These are phyloP conservation scores for Intubia oerlemansii DNA, from an alignment of 2,329 filamentous ascomycete genomes.

Conservation along the genomic window DNA sequence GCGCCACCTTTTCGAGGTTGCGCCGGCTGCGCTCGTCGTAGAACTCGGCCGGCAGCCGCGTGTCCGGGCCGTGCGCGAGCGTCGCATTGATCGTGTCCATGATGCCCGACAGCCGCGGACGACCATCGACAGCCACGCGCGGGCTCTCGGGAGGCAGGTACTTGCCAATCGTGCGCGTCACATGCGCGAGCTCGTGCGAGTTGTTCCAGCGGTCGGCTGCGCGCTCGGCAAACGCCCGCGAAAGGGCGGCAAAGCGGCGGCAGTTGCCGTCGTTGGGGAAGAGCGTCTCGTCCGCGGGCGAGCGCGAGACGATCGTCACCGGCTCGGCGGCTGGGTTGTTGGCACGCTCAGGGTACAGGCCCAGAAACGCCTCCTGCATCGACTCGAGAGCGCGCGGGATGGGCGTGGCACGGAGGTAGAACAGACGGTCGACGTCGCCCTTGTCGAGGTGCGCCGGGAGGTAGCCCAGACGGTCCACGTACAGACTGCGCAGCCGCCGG, in stretches of 20 bases:
- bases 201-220: conserved; percentile 55
- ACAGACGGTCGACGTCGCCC: conserved; percentile 22
- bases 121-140: conserved; percentile 60
- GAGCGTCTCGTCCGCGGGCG: conserved; percentile 51
- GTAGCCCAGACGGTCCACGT: conserved; percentile 54
- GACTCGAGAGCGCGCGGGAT: conserved; percentile 59
- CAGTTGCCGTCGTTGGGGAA: conserved; percentile 63
- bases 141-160: conserved; percentile 60
- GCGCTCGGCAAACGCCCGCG: conserved; percentile 48
- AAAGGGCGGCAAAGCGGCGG: conserved; percentile 47
- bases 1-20: conserved; percentile 53
- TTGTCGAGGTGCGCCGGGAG: conserved; percentile 33
- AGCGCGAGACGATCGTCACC: conserved; percentile 43
- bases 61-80: conserved; percentile 60
- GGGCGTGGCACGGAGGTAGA: conserved; percentile 56
- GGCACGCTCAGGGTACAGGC: conserved; percentile 44
- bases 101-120: conserved; percentile 68
- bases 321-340: conserved; percentile 22
- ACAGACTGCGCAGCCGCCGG: conserved; percentile 44
- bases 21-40: conserved; percentile 54
- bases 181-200: conserved; percentile 61
- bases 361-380: conserved; percentile 53
- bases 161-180: conserved; percentile 56
- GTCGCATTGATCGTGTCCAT: conserved; percentile 91
- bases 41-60: conserved; percentile 63